These are phyloP conservation scores for Ophiostoma ulmi DNA, from an alignment of 2,329 filamentous ascomycete species.

Conservation along the genomic window DNA sequence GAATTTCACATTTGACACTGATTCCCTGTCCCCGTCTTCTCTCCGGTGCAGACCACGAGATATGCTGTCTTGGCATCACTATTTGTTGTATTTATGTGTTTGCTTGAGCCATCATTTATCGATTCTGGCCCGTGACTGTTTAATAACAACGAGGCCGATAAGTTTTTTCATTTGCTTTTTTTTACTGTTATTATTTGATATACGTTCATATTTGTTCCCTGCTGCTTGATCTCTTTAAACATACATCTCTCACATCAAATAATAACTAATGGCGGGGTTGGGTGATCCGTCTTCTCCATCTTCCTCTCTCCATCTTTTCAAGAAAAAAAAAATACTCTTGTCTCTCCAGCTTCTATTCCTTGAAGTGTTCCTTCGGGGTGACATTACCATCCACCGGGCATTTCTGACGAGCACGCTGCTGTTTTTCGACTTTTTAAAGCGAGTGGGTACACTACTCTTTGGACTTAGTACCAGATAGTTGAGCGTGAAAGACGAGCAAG, in stretches of 20 bases:
- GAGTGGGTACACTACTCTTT: background rate
- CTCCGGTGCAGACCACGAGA: slow-evolving; percentile 5
- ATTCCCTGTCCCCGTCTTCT: slow-evolving; percentile 3
- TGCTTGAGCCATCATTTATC: background rate
- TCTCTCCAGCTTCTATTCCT: background rate
- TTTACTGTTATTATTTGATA: background rate
- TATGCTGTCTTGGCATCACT: background rate
- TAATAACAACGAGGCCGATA: background rate
- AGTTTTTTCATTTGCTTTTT: background rate
- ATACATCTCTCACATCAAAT: background rate
- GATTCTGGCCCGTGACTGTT: background rate
- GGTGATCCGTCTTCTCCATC: slow-evolving; percentile 7
- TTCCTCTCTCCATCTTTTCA: background rate
- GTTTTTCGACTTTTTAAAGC: background rate
- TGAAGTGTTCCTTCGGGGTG: background rate
- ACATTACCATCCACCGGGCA: background rate
- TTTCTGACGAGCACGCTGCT: background rate
- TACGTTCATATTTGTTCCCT: background rate
- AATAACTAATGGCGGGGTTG: slow-evolving; percentile 1
- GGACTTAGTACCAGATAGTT: background rate
- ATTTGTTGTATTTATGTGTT: background rate
- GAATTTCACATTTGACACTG: background rate
- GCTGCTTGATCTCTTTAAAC: background rate
- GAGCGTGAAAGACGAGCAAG: background rate
- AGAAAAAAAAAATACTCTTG: background rate